A percentile compares a stretch with the other conserved stretches of the same genome.
Conservation (phyloP, 2,329 filamentous ascomycete species). For the Berkeleyomyces rouxiae region DNA sequence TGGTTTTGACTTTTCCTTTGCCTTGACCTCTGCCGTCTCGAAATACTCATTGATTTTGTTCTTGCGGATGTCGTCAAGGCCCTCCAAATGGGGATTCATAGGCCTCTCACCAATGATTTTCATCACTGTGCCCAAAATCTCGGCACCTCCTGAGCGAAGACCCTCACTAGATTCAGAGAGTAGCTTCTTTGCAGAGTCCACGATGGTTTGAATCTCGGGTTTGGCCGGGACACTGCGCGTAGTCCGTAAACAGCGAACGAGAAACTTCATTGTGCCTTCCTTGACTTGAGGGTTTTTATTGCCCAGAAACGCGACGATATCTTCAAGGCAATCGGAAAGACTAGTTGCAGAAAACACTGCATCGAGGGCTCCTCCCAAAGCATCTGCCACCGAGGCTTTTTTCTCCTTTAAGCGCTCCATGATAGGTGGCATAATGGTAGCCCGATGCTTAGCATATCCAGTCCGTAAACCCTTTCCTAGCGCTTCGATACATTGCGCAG, state of each 20-base stretch:
- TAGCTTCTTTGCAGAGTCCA: conserved; percentile 79
- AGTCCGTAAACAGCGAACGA: conserved; percentile 72
- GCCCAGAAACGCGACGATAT: conserved; percentile 65
- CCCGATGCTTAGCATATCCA: conserved; percentile 64
- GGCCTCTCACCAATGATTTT: conserved; percentile 95
- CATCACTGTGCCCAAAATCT: conserved; percentile 87
- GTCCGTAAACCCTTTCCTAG: conserved; percentile 72
- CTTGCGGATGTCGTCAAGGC: conserved; percentile 88
- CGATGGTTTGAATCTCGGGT: conserved; percentile 65
- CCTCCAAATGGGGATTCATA: conserved; percentile 85
- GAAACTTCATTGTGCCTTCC: conserved; percentile 81
- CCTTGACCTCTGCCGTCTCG: conserved; percentile 39
- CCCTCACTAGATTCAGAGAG: conserved; percentile 77
- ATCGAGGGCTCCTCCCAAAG: conserved; percentile 71
- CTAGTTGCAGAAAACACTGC: conserved; percentile 47
- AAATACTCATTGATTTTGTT: conserved; percentile 89
- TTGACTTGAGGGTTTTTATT: conserved; percentile 98
- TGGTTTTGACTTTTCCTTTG: conserved; percentile 62
- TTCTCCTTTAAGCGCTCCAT: conserved; percentile 96
- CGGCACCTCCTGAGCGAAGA: conserved; percentile 74
- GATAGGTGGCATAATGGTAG: conserved; percentile 69
- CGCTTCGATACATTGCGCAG: conserved; percentile 81
- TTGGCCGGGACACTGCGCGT: conserved; percentile 74
- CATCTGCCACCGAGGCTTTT: conserved; percentile 77
- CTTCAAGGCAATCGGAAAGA: conserved; percentile 76